phyloP scores from a whole-genome alignment of 495 filamentous ascomycete species.

The Cercophora sp. region DNA sequence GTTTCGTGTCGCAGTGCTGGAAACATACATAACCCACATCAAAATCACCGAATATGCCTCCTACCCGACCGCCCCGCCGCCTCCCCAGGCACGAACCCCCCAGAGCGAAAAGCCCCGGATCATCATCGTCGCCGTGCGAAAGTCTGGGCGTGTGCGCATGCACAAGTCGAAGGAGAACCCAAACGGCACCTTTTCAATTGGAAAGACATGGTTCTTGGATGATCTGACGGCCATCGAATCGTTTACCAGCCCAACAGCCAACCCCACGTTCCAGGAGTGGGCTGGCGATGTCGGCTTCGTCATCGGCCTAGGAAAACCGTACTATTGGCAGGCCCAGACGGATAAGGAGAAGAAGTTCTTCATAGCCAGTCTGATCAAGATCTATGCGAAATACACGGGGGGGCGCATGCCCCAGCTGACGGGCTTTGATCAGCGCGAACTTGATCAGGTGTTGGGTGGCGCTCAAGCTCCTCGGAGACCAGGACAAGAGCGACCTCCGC shows the following conservation, averaged over 20 bases:
- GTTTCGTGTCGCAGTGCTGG: conserved; percentile 54
- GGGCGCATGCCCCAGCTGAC: conserved; percentile 73
- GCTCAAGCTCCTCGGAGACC: conserved; percentile 25
- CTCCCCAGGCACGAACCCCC: conserved; percentile 59
- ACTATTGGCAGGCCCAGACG: conserved; percentile 92
- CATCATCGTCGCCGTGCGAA: conserved; percentile 87
- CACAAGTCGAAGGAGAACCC: conserved; percentile 95
- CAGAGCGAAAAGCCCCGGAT: conserved; percentile 82
- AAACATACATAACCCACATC: conserved; percentile 98
- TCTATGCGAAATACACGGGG: conserved; percentile 91
- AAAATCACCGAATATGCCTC: conserved; percentile 78
- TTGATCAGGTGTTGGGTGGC: conserved; percentile 61
- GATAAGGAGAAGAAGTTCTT: conserved; percentile 98
- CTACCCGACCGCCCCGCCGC: conserved; percentile 81
- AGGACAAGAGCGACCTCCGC: conserved; percentile 20
- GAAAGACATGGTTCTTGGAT: conserved; percentile 95
- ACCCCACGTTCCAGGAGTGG: conserved; percentile 69
- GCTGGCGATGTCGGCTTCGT: conserved; percentile 77
- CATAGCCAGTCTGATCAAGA: conserved; percentile 89
- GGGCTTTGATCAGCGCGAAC: conserved; percentile 78
- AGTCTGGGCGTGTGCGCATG: conserved; percentile 86
- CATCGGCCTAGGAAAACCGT: conserved; percentile 87
- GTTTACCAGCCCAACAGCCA: conserved; percentile 57
- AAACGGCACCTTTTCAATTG: conserved; percentile 92
- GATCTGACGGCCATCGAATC: conserved; percentile 79